These are phyloP conservation scores for Didymella pomorum DNA, from an alignment of 2,329 filamentous ascomycete species.

Conservation along the genomic window DNA sequence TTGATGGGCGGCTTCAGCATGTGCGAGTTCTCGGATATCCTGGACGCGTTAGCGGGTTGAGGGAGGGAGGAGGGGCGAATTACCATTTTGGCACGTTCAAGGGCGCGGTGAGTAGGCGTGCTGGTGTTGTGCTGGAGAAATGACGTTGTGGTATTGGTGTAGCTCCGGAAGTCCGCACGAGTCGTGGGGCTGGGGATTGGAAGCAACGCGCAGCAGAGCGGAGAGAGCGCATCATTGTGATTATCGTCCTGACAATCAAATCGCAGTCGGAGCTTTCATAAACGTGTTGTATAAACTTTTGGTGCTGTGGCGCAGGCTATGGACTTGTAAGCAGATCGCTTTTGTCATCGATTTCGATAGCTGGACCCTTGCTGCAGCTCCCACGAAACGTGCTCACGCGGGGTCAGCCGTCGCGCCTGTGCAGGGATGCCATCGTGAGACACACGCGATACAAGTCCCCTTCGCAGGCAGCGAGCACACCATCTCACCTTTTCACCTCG, in stretches of 20 bases:
- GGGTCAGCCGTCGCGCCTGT: constrained; percentile 20
- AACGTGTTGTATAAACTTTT: background rate
- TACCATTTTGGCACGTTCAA: constrained; percentile 55
- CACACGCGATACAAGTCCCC: constrained; percentile 20
- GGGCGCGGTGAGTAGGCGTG: constrained; percentile 39
- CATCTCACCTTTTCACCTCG: constrained; percentile 2
- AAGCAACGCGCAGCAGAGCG: constrained; percentile 26
- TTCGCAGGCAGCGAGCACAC: constrained; percentile 3
- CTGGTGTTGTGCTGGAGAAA: constrained; percentile 39
- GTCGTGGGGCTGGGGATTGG: constrained; percentile 23
- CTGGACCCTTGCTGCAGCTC: constrained; percentile 7
- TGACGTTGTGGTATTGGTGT: constrained; percentile 26
- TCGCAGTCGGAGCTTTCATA: background rate
- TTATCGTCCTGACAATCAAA: constrained; percentile 8
- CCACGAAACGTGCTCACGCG: constrained; percentile 23
- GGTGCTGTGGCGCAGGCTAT: constrained; percentile 7
- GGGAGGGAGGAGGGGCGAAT: background rate
- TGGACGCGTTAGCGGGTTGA: constrained; percentile 50
- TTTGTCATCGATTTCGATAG: constrained; percentile 13
- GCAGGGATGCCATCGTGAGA: constrained; percentile 31
- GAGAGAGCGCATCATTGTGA: constrained; percentile 35
- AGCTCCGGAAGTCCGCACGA: constrained; percentile 24
- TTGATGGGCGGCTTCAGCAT: constrained; percentile 93
- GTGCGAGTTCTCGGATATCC: constrained; percentile 91
- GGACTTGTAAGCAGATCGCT: constrained; percentile 8